These are phyloP conservation scores for Blastobotrys niveus DNA, from an alignment of 1,139 yeast species.

Conservation along the genomic window DNA sequence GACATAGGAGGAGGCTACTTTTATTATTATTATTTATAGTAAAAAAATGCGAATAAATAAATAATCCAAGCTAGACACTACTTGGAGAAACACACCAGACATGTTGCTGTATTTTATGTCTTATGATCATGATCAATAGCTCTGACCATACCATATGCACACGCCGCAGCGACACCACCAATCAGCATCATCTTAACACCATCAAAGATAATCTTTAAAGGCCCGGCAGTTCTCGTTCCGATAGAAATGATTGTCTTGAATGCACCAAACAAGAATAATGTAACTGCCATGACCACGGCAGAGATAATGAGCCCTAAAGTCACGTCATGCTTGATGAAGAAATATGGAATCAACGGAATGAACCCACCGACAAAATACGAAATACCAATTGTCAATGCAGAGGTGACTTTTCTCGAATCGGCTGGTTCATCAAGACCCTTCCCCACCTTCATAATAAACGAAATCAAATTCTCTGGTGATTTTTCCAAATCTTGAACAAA, in stretches of 20 bases:
- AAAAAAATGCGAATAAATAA: background rate
- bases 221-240: conserved; percentile 57
- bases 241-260: conserved; percentile 78
- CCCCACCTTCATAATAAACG: conserved; percentile 67
- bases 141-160: conserved; percentile 90
- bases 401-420: conserved; percentile 67
- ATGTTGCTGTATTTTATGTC: no score
- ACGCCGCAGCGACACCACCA: conserved; percentile 94
- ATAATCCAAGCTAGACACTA: background rate
- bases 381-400: conserved; percentile 70
- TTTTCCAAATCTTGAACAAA: conserved; percentile 60
- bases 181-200: conserved; percentile 89
- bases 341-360: conserved; percentile 73
- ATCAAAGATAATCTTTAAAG: conserved; percentile 55
- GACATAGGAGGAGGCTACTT: no score
- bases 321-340: conserved; percentile 61
- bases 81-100: background rate
- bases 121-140: conserved; percentile 55
- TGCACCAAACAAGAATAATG: conserved; percentile 82
- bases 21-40: no score
- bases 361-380: conserved; percentile 77
- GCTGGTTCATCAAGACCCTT: conserved; percentile 78
- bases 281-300: conserved; percentile 74
- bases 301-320: conserved; percentile 70
- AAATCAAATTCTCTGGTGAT: conserved; percentile 55